These are phyloP conservation scores for Trebouxia sp. DNA, from an alignment of 139 green algal species.

Conservation along the genomic window DNA sequence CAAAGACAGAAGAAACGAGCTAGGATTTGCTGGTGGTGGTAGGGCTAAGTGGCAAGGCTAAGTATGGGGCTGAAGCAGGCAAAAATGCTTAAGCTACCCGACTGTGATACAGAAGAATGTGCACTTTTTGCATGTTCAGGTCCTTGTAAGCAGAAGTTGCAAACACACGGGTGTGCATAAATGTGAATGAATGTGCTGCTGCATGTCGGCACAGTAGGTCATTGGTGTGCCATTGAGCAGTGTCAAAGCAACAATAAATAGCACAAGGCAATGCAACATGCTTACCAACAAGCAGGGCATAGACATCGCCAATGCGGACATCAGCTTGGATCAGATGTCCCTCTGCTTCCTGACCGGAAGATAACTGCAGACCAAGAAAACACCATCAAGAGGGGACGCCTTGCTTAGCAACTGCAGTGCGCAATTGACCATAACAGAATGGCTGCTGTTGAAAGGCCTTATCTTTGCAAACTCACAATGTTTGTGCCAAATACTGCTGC, in stretches of 20 bases:
- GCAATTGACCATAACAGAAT: background rate
- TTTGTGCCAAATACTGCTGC: background rate
- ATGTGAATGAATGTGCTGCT: too few species aligned
- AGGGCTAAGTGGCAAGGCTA: background rate
- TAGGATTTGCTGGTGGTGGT: constrained; percentile 14
- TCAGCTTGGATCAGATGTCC: background rate
- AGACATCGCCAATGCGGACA: constrained; percentile 56
- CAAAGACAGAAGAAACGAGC: background rate
- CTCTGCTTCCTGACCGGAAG: background rate
- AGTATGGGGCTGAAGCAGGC: too few species aligned
- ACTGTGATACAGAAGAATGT: too few species aligned
- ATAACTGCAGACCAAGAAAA: constrained; percentile 3
- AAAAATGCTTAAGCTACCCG: too few species aligned
- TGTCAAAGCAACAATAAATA: background rate
- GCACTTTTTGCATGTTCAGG: too few species aligned
- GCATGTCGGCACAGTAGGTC: background rate
- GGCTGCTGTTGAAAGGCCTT: too few species aligned
- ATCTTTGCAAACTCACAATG: too few species aligned
- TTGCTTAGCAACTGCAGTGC: background rate
- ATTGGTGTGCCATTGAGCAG: background rate
- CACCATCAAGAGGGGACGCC: background rate
- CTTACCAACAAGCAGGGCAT: constrained; percentile 47
- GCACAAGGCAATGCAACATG: background rate
- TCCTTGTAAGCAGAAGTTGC: too few species aligned
- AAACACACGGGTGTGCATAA: too few species aligned